Conservation (phyloP, 2,329 filamentous ascomycete genomes). For the Ceratocystis colombiana region DNA sequence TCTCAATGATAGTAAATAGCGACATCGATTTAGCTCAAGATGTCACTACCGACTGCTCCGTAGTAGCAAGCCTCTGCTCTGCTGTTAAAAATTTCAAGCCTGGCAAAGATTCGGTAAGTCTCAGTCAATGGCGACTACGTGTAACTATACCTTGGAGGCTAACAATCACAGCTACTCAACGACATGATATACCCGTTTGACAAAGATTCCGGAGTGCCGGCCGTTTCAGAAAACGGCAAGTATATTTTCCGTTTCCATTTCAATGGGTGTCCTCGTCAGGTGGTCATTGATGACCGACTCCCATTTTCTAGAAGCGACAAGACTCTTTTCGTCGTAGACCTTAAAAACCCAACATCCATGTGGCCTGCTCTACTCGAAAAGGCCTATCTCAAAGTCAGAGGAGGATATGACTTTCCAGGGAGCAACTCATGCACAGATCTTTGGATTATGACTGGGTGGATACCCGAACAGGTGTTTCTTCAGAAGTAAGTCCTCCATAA, state of each 20-base stretch:
- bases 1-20: conserved; percentile 52
- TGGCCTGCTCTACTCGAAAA: conserved; percentile 95
- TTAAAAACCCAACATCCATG: conserved; percentile 66
- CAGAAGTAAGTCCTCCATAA: conserved; percentile 46
- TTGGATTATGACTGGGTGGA: conserved; percentile 89
- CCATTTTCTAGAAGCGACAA: conserved; percentile 66
- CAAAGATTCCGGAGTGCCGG: conserved; percentile 44
- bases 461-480: conserved; percentile 88
- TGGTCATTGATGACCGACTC: conserved; percentile 79
- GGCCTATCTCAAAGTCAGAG: conserved; percentile 87
- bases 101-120: conserved; percentile 55
- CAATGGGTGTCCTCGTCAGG: conserved; percentile 82
- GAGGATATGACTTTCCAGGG: conserved; percentile 94
- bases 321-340: conserved; percentile 77
- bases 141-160: neutral
- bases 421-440: conserved; percentile 95
- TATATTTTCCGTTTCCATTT: conserved; percentile 91
- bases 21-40: conserved; percentile 85
- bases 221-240: conserved; percentile 67
- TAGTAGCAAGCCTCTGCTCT: conserved; percentile 89
- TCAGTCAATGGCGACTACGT: neutral
- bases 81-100: conserved; percentile 59
- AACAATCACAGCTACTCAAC: conserved; percentile 50
- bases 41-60: conserved; percentile 90
- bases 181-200: conserved; percentile 70